Evolutionary conservation across 2,329 filamentous ascomycete genomes (phyloP), one percentile per base, ranked within the genome.

Genomic region (Lachnellula subtilissima): DNA sequence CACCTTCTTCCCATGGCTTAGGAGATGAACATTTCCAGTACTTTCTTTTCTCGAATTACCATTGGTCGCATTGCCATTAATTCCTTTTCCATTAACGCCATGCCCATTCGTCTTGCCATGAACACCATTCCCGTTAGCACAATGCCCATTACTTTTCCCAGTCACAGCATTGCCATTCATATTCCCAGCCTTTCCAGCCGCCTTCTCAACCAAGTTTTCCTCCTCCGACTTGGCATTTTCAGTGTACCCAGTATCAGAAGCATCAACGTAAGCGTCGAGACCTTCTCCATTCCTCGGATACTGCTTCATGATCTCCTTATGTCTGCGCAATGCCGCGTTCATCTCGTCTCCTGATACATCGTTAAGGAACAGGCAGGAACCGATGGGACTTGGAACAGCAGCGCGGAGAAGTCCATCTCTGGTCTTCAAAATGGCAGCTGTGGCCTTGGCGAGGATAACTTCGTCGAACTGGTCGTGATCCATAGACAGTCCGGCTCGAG

Each of bases 401-500:
- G 85, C 83, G 40, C 86, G 80, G 9, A 89, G 76, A 65, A 81
- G 76, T 36, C 86, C 86, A 60, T 89, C 86, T 12, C 87, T 78
- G 0, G 86, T 89, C 74, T 85, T 87, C 50, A 89, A 73, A 59
- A 89, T 89, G 12, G 86, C 86, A 14, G 80, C 74, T 1, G 86
- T 89, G 2, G 78, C 86, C 64, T 82, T 82, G 51, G 84, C 81
- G 9, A 89, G 78, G 25, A 88, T 77, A 0, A 80, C 76, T 53
- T 85, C 83, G 62, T 88, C 79, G 65, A 89, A 89, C 39, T 85
- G 75, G 6, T 79, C 76, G 65, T 89, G 86, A 58, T 89, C 86
- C 77, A 89, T 88, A 19, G 85, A 85, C 0, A 89, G 76, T 19
- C 87, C 86, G 5, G 84, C 85, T 46, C 85, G 78, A 0, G 85